Evolutionary conservation across 108 stramenopile species (phyloP).

Genomic region (Skeletonema grethae): DNA sequence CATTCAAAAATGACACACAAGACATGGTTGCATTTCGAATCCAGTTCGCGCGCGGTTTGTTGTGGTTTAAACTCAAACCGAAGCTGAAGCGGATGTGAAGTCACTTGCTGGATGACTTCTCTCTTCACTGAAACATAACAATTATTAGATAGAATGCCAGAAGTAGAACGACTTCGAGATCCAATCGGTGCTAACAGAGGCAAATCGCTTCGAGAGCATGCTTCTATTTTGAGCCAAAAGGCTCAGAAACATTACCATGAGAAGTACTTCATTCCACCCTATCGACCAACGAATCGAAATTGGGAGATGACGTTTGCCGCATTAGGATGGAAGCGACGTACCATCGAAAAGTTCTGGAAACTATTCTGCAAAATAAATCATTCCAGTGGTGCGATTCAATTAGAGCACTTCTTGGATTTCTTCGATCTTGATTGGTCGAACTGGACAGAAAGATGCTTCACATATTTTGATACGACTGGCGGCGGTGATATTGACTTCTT

Average conservation of each 20-base stretch:
- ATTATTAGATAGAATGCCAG: conserved; percentile 24
- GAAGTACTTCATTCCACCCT: conserved; percentile 46
- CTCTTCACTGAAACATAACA: too few relatives aligned
- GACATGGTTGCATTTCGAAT: too few relatives aligned
- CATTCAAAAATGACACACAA: too few relatives aligned
- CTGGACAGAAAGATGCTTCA: conserved; percentile 49
- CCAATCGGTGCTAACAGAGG: conserved; percentile 38
- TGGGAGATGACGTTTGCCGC: conserved; percentile 53
- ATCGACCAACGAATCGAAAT: conserved; percentile 45
- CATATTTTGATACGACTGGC: conserved; percentile 50
- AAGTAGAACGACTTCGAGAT: conserved; percentile 23
- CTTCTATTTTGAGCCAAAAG: conserved; percentile 6
- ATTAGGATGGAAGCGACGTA: conserved; percentile 42
- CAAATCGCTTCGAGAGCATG: conserved; percentile 24
- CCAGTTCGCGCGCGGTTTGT: too few relatives aligned
- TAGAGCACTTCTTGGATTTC: conserved; percentile 47
- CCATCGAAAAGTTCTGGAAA: conserved; percentile 54
- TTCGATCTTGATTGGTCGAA: conserved; percentile 48
- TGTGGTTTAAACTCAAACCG: not conserved
- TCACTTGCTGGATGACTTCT: too few relatives aligned
- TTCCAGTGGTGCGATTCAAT: conserved; percentile 37
- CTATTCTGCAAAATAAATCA: conserved; percentile 51
- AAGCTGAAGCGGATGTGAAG: too few relatives aligned
- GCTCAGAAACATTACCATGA: conserved; percentile 20
- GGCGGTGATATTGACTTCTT: conserved; percentile 54